Percentiles rank a stretch among this genome's conserved stretches.
Conservation (phyloP, 2,329 filamentous ascomycete genomes). For the Aspergillus thermomutatus region DNA sequence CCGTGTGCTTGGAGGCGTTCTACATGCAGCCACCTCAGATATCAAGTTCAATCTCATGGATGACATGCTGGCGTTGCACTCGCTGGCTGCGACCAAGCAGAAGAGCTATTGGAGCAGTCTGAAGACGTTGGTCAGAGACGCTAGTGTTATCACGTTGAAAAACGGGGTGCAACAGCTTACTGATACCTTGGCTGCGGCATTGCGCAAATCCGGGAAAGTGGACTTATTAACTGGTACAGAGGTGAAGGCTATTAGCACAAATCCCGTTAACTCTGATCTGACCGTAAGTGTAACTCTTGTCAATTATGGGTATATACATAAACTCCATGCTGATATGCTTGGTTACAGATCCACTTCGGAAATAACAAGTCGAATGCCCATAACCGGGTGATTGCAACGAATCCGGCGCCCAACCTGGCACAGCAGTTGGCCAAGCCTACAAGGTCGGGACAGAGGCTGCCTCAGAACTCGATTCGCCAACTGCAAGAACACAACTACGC, state of each 20-base stretch:
- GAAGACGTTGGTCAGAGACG: conserved; percentile 11
- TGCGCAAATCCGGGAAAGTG: conserved; percentile 58
- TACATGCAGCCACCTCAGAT: conserved; percentile 8
- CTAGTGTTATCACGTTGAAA: conserved; percentile 42
- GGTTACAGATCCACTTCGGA: conserved; percentile 15
- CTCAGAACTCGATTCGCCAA: conserved; percentile 18
- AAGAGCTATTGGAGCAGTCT: conserved; percentile 16
- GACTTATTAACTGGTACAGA: conserved; percentile 51
- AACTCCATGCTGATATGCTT: background rate
- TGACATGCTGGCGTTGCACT: conserved; percentile 25
- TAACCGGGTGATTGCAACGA: conserved; percentile 34
- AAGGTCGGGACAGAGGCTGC: conserved; percentile 4
- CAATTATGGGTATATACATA: background rate
- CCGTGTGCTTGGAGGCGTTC: conserved; percentile 15
- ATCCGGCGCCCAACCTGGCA: conserved; percentile 26
- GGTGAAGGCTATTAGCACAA: conserved; percentile 47
- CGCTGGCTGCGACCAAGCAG: conserved; percentile 11
- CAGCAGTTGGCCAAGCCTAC: conserved; percentile 18
- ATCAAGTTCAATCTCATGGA: conserved; percentile 20
- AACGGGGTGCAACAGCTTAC: conserved; percentile 64
- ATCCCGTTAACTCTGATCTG: conserved; percentile 17
- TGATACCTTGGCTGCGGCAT: conserved; percentile 49
- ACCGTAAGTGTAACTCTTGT: conserved; percentile 17
- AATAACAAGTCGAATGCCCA: conserved; percentile 11
- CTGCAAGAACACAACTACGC: conserved; percentile 50